Percentiles rank a stretch among this genome's conserved stretches.
Conservation (phyloP, 1,284 basidiomycete genomes). For the Xerocomus amazonicus region DNA sequence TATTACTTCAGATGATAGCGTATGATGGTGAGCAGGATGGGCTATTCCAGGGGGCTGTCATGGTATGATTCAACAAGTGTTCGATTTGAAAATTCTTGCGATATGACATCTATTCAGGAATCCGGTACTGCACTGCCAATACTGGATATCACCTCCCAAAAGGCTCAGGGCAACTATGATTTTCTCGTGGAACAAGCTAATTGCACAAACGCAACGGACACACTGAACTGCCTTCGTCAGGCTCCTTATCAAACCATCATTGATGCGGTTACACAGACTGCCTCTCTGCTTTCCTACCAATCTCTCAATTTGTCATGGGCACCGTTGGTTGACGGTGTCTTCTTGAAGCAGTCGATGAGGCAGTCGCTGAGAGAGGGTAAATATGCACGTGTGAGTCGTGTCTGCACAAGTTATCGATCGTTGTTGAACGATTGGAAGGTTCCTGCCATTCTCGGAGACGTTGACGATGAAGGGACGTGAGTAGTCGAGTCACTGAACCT, state of each 20-base stretch:
- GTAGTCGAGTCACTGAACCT: constrained; percentile 1
- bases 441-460: constrained; percentile 26
- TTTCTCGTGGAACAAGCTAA: constrained; percentile 34
- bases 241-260: constrained; percentile 24
- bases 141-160: constrained; percentile 40
- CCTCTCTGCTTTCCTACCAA: constrained; percentile 18
- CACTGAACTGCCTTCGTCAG: constrained; percentile 41
- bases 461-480: constrained; percentile 34
- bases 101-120: constrained; percentile 24
- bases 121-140: constrained; percentile 46
- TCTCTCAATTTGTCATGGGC: constrained; percentile 12
- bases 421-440: constrained; percentile 17
- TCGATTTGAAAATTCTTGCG: background rate
- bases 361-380: constrained; percentile 9
- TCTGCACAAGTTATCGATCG: background rate
- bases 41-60: constrained; percentile 49
- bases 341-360: constrained; percentile 12
- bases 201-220: constrained; percentile 33
- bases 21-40: constrained; percentile 48
- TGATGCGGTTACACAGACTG: constrained; percentile 7
- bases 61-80: constrained; percentile 27
- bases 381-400: constrained; percentile 12
- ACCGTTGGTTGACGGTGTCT: constrained; percentile 11
- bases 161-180: constrained; percentile 23
- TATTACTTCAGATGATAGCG: constrained; percentile 48